A percentile compares a stretch with the other conserved stretches of the same genome.
Evolutionary conservation across 1,284 basidiomycete species (phyloP).

Genomic region (Uromyces viciae-fabae): DNA sequence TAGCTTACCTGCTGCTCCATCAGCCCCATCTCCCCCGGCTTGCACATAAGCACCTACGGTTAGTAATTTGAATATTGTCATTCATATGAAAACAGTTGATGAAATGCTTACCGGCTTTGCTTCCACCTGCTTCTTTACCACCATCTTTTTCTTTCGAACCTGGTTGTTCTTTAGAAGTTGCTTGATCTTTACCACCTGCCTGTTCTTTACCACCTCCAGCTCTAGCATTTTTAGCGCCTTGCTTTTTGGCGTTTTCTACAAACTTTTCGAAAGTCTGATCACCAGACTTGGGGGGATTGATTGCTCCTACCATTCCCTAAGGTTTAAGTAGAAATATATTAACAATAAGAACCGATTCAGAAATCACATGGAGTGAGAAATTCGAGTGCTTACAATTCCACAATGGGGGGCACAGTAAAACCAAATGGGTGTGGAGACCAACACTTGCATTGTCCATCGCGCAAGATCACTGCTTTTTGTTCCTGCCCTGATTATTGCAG

Average conservation of each 20-base stretch:
- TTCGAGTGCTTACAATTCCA: conserved; percentile 7
- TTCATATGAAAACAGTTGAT: not conserved
- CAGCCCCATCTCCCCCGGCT: not conserved
- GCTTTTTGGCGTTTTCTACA: not conserved
- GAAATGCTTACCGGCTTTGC: not conserved
- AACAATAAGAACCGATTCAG: not conserved
- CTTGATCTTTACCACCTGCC: not conserved
- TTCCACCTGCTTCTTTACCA: not conserved
- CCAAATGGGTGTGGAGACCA: conserved; percentile 13
- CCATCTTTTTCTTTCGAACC: not conserved
- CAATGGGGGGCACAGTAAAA: conserved; percentile 31
- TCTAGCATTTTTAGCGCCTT: not conserved
- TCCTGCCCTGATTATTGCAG: not conserved
- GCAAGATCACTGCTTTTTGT: conserved; percentile 16
- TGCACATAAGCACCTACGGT: not conserved
- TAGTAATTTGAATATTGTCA: not conserved
- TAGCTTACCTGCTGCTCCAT: not conserved
- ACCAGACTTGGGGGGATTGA: conserved; percentile 12
- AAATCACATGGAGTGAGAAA: not conserved
- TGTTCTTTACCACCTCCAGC: not conserved
- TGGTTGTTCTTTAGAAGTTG: not conserved
- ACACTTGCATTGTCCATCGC: conserved; percentile 29
- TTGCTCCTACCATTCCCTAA: conserved; percentile 44
- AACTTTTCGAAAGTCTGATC: conserved; percentile 34
- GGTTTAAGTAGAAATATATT: not conserved